Base-by-base conservation (phyloP, 208 protist species). In the Angomonas desouzai region DNA sequence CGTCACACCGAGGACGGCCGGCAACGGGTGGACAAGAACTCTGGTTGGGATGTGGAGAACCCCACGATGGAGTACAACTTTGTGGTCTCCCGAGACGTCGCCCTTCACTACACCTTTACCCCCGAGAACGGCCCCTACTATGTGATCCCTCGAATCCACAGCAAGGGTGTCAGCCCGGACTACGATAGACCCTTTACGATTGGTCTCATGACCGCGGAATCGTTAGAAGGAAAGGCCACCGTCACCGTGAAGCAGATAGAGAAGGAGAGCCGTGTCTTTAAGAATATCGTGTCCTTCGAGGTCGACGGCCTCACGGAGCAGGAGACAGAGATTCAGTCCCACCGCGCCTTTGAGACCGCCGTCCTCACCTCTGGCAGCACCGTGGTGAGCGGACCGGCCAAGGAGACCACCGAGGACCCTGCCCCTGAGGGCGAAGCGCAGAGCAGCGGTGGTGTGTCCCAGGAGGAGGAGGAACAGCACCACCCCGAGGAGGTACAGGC, bases 131-230 rank as follows among this genome's bases (percentile, higher is more conserved):
- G 30, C 27, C 73, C 66, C 29, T 91, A 88, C 72, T 72, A 76
- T n/a, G 51, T 91, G 32, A 70, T 91, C 51, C 85, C 85, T 2
- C 81, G 79, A 67, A 70, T 83, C 23, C 81, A 88, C 72, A 36
- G 65, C 64, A 76, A 80, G 56, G 69, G 83, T 16, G 68, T 89
- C 2, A 61, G 64, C 55, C 59, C 57, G 47, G 65, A 64, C 40
- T 70, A 77, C 64, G 53, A 66, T 33, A 64, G 77, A 28, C 71
- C 79, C 16, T 85, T 77, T 59, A 79, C 85, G 18, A 36, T 89
- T 38, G 74, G 76, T 57, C 61, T 89, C 64, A 70, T 74, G 11
- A 64, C 76, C 0, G 3, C 47, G 3, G 53, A 25, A 16, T 56
- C 66, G 6, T 61, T 83, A 7, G 67, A 80, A 1, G 74, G 70